These are phyloP conservation scores for Boletus pseudopeckii DNA, from an alignment of 768 basidiomycete species.

Conservation along the genomic window DNA sequence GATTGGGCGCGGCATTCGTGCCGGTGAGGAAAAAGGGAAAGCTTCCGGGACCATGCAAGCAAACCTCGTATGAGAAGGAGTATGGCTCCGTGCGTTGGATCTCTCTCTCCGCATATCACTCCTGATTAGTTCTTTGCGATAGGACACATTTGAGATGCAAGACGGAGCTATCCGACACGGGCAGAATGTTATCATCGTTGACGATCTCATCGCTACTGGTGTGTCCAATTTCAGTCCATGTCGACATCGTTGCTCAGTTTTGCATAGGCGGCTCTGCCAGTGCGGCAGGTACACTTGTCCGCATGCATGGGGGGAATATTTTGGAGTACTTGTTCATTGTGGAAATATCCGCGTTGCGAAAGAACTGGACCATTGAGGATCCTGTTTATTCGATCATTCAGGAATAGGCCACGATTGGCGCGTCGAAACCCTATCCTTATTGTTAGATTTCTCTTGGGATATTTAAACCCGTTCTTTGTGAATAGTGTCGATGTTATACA, in stretches of 20 bases:
- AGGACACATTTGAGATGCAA: constrained; percentile 98
- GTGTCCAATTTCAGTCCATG: constrained; percentile 15
- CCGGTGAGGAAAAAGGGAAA: constrained; percentile 94
- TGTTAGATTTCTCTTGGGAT: neutral
- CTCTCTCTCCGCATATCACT: neutral
- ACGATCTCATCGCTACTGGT: constrained; percentile 97
- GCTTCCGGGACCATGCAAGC: constrained; percentile 81
- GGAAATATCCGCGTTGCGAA: constrained; percentile 71
- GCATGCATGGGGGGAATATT: constrained; percentile 77
- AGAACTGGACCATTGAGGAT: constrained; percentile 67
- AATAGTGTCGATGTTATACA: neutral
- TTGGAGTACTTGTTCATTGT: constrained; percentile 95
- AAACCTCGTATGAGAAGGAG: constrained; percentile 84
- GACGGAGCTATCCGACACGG: constrained; percentile 77
- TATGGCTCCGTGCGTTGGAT: constrained; percentile 69
- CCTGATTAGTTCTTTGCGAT: neutral
- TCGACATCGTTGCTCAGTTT: constrained; percentile 4
- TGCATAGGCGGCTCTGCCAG: constrained; percentile 82
- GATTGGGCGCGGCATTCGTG: constrained; percentile 91
- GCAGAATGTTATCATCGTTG: constrained; percentile 82
- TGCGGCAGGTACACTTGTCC: constrained; percentile 87
- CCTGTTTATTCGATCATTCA: constrained; percentile 88
- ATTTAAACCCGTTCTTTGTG: constrained; percentile 2
- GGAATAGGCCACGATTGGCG: constrained; percentile 35
- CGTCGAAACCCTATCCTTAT: constrained; percentile 25